Percentiles rank a stretch among this genome's conserved stretches.
Evolutionary conservation across 1,284 basidiomycete species (phyloP).

Genomic region (Earliella scabrosa): DNA sequence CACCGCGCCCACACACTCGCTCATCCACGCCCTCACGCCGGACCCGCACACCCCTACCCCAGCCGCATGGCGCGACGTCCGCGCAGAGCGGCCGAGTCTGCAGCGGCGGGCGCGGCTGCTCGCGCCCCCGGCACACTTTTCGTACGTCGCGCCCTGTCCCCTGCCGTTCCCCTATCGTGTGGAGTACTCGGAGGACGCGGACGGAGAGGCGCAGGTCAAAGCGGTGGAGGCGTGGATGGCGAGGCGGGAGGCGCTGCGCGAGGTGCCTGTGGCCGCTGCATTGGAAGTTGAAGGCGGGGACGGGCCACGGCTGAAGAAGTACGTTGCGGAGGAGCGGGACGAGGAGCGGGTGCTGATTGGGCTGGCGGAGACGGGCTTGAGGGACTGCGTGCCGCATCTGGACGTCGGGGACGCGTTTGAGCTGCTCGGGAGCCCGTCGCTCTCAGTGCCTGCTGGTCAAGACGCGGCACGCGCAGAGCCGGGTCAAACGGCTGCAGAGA

Average conservation of each 20-base stretch:
- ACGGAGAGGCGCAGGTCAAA: conserved; percentile 47
- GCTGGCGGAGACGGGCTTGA: conserved; percentile 65
- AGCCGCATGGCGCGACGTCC: conserved; percentile 53
- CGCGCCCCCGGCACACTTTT: conserved; percentile 72
- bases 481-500: conserved; percentile 18
- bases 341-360: conserved; percentile 71
- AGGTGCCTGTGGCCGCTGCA: conserved; percentile 18
- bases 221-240: conserved; percentile 77
- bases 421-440: conserved; percentile 58
- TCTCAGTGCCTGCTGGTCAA: conserved; percentile 33
- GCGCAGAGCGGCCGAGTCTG: conserved; percentile 61
- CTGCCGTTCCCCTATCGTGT: conserved; percentile 87
- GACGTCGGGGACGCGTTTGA: conserved; percentile 85
- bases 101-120: conserved; percentile 75
- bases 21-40: conserved; percentile 74
- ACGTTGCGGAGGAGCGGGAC: conserved; percentile 57
- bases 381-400: conserved; percentile 84
- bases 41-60: conserved; percentile 63
- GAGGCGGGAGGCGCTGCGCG: conserved; percentile 60
- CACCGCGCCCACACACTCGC: conserved; percentile 56
- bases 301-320: conserved; percentile 41
- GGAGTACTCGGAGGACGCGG: conserved; percentile 51
- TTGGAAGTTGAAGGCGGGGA: background rate
- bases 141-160: conserved; percentile 84
- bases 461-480: conserved; percentile 27